phyloP scores from a whole-genome alignment of 192 early-diverging fungal genomes.

The Kickxella alabastrina region DNA sequence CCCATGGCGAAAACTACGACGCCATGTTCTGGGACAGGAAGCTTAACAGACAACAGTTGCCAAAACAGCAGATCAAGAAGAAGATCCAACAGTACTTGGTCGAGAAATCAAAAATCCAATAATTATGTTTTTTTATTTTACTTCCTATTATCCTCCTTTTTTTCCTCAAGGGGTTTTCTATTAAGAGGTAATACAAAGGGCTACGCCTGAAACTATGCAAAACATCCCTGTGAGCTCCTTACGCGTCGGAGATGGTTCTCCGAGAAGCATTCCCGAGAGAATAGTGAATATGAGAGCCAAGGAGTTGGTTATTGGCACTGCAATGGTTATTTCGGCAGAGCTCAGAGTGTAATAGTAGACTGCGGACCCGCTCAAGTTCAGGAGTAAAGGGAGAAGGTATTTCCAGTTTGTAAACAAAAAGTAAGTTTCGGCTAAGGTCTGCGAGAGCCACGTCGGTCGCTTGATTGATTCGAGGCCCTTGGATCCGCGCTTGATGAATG shows the following conservation, averaged over 20 bases:
- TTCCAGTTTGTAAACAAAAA: conserved; percentile 85
- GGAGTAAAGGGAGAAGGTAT: conserved; percentile 78
- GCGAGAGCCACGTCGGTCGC: conserved; percentile 54
- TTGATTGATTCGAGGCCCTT: conserved; percentile 74
- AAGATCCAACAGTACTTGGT: conserved; percentile 51
- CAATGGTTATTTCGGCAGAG: conserved; percentile 75
- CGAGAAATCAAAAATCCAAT: conserved; percentile 22
- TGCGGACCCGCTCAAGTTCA: conserved; percentile 89
- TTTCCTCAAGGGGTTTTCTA: conserved; percentile 5
- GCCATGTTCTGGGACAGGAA: conserved; percentile 77
- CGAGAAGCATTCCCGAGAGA: conserved; percentile 72
- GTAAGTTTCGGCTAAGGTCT: conserved; percentile 60
- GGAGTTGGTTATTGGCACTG: conserved; percentile 89
- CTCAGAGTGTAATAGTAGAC: conserved; percentile 94
- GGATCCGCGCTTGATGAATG: conserved; percentile 88
- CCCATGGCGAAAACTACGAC: conserved; percentile 68
- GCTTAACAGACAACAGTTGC: conserved; percentile 68
- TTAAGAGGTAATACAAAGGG: conserved; percentile 57
- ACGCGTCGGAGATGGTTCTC: conserved; percentile 67
- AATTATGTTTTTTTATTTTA: neutral
- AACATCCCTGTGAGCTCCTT: conserved; percentile 63
- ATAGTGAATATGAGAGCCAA: conserved; percentile 85
- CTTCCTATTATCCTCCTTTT: too few species aligned
- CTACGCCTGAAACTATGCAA: conserved; percentile 65
- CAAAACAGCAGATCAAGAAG: conserved; percentile 60